Evolutionary conservation across 2,329 filamentous ascomycete species (phyloP).

Genomic region (Penicillium occitanis): DNA sequence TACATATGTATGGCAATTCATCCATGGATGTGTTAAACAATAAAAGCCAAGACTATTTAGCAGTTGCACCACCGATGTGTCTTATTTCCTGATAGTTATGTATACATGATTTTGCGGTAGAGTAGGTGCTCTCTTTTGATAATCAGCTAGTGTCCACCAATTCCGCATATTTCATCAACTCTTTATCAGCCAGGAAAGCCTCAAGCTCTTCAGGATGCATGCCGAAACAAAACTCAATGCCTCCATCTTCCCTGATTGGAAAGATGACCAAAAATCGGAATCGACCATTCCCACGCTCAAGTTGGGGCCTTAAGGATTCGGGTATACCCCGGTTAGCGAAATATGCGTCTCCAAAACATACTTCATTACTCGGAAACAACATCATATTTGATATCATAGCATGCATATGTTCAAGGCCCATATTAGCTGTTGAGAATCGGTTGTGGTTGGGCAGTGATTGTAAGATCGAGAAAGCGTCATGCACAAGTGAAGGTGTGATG

Average conservation of each 20-base stretch:
- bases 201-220: constrained; percentile 14
- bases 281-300: constrained; percentile 14
- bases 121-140: no score
- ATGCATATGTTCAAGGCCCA: constrained; percentile 18
- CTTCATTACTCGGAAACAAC: neutral
- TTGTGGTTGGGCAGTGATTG: constrained; percentile 14
- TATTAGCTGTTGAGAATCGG: constrained; percentile 16
- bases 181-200: constrained; percentile 4
- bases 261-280: constrained; percentile 16
- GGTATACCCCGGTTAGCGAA: neutral
- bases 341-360: constrained; percentile 1
- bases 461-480: constrained; percentile 13
- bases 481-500: constrained; percentile 11
- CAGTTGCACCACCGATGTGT: no score
- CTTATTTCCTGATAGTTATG: no score
- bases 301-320: constrained; percentile 11
- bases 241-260: constrained; percentile 8
- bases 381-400: constrained; percentile 16
- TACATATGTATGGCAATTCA: no score
- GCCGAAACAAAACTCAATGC: constrained; percentile 11
- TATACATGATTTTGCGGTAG: no score
- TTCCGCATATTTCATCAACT: constrained; percentile 8
- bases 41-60: no score
- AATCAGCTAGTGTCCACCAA: neutral
- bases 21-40: no score